Evolutionary conservation across 345 rosid genomes (phyloP).

Genomic region (Hypericum androsaemum): DNA sequence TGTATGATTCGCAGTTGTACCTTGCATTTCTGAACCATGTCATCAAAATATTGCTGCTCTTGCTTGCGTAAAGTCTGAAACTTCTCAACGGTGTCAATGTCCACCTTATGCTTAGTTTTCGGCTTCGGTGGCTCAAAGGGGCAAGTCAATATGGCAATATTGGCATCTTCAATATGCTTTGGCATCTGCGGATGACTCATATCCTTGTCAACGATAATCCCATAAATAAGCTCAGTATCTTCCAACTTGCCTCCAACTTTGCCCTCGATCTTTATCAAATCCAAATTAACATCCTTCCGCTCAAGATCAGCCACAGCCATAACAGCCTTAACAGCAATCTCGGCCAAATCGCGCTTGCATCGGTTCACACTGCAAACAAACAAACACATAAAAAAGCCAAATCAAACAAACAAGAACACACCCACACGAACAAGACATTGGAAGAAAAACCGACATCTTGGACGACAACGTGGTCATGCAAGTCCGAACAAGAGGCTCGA

Average conservation of each 20-base stretch:
- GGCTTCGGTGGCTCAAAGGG: slow-evolving; percentile 99
- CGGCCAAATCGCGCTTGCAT: slow-evolving; percentile 86
- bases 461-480: slow-evolving; percentile 97
- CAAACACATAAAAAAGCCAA: not conserved
- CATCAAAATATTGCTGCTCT: slow-evolving; percentile 87
- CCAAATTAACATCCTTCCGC: slow-evolving; percentile 86
- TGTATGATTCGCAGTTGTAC: slow-evolving; percentile 16
- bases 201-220: slow-evolving; percentile 81
- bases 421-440: not conserved
- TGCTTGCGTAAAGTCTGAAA: slow-evolving; percentile 82
- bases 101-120: slow-evolving; percentile 98
- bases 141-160: slow-evolving; percentile 94
- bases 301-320: slow-evolving; percentile 93
- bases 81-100: slow-evolving; percentile 91
- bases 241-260: slow-evolving; percentile 91
- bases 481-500: slow-evolving; percentile 73
- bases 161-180: slow-evolving; percentile 76
- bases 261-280: slow-evolving; percentile 90
- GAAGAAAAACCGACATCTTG: slow-evolving; percentile 46
- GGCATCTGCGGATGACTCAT: slow-evolving; percentile 99
- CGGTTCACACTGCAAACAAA: slow-evolving; percentile 67
- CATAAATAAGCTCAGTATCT: slow-evolving; percentile 80
- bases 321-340: slow-evolving; percentile 94
- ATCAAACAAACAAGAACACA: not conserved
- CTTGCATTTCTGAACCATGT: slow-evolving; percentile 97